Evolutionary conservation across 768 basidiomycete genomes (phyloP), one percentile per base, ranked within the genome.

Genomic region (Mycena latifolia): DNA sequence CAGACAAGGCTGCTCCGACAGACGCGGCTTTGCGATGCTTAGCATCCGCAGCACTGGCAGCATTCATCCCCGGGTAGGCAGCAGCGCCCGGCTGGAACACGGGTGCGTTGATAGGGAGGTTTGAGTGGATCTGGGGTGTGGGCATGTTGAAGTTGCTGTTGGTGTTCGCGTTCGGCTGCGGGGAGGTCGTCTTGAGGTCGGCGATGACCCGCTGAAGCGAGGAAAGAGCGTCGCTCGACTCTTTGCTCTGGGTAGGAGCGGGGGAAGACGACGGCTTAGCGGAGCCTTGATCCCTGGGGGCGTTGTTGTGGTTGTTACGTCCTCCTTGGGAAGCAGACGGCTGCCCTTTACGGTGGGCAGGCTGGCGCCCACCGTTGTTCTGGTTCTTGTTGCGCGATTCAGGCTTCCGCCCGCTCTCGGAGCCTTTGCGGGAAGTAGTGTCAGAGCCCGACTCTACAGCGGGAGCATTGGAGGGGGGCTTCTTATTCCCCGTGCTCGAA

Each of bases 201-300:
- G 93, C 93, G 71, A 98, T 98, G 77, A 98, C 92, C 62, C 94
- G 89, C 75, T 98, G 95, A 57, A 98, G 87, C 29, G 93, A 94
- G 65, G 92, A 92, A 63, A 95, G 82, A 20, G 92, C 93, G 76
- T 92, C 91, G 74, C 92, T 93, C 24, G 88, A 86, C 70, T 93
- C 91, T 37, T 83, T 83, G 67, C 78, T 81, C 67, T 86, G 81
- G 48, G 76, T 76, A 65, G 87, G 85, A 41, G 83, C 83, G 39
- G 88, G 85, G 41, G 85, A 75, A 54, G 74, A 76, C 65, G 72
- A 69, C 43, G 85, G 84, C 76, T 82, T 88, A 63, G 77, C 77
- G 63, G 76, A 69, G 62, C 71, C 67, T 65, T 83, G 84, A 70
- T 84, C 84, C 72, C 77, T 84, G 52, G 76, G 52, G 25, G 60